Base-by-base conservation (phyloP, 345 rosid genomes). In the Eucalyptus marginata region DNA sequence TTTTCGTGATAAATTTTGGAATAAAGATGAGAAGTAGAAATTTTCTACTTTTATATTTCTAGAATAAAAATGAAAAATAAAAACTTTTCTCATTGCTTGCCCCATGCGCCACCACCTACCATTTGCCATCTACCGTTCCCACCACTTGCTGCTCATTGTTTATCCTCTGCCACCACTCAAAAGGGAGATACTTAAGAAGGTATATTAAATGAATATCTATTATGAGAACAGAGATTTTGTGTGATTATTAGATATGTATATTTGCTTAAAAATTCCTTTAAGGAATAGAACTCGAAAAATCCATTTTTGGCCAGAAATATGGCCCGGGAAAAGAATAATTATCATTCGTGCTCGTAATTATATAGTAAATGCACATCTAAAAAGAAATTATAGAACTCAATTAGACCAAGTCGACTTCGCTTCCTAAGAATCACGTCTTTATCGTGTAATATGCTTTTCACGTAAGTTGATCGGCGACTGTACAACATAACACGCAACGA, bases 321-420 rank as follows among this genome's bases (percentile, higher is more conserved):
- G 2, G 1, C 58, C 5, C 0, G 0, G 0, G 10, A 18, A 52
- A 18, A 52, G 58, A 52, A 7, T 52, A 0, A 52, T 52, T 18
- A 52, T 0, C 58, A 52, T 52, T 3, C 10, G 10, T 52, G 58
- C 58, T 3, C 1, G 0, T 52, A 56, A 24, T 10, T 24, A 10
- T 22, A 56, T 22, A 0, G 62, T 56, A 24, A 56, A 24, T 56
- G 62, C 62, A 56, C 29, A 9, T 56, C 62, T 4, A 15, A 15
- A 17, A 66, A 31, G 40, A 15, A 66, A 66, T 66, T 66, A n/a
- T 16, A 66, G 79, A 17, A 31, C 40, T n/a, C 43, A 18, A 18
- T 31, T 5, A 68, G 5, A 33, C 80, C 11, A 16, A 0, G 44
- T 5, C 2, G 3, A 68, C 80, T 33, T 33, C 24, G 4, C 36